Base-by-base conservation (phyloP, 495 filamentous ascomycete species). In the Penicillium parvum region DNA sequence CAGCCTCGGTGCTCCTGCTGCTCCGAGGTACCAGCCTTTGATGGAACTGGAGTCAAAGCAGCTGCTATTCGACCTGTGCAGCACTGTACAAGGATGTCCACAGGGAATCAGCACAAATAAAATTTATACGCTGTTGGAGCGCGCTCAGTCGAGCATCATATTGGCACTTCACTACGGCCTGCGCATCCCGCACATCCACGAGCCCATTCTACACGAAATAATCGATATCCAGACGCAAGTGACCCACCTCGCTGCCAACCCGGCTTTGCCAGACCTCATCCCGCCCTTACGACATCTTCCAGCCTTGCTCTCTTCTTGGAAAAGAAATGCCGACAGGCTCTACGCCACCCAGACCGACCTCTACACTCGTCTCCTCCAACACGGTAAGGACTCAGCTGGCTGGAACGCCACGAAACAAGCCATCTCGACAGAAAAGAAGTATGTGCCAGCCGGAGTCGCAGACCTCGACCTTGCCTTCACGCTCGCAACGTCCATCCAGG, bases 331-430 rank as follows among this genome's bases (percentile, higher is more conserved):
- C 1, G 47, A 57, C 17, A 42, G 36, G 26, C 50, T 63, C 2
- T 60, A 50, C 23, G 53, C 53, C n/a, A 25, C 35, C 0, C 59
- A 63, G 23, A 45, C 47, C 0, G 45, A 57, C 8, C 48, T 63
- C 8, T 60, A 63, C 27, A 55, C 52, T 44, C 59, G 59, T 7
- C 40, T 63, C 1, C 53, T 63, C 30, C 11, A 18, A 4, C 59
- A 60, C 7, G 59, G 59, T 4, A 42, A 29, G 9, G 35, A 49
- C 19, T 37, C 50, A 2, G 17, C 37, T 6, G 48, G 56, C 40
- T 63, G 56, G 59, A 63, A 63, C 33, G 45, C 59, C 14, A 63
- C 59, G 3, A 63, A 60, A 17, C 59, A 63, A 25, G 59, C 56
- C 0, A 41, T 63, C 21, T n/a, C 50, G 2, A 53, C 53, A 5